Conservation (phyloP, 2,329 filamentous ascomycete genomes). For the Aspergillaceae sp. region DNA sequence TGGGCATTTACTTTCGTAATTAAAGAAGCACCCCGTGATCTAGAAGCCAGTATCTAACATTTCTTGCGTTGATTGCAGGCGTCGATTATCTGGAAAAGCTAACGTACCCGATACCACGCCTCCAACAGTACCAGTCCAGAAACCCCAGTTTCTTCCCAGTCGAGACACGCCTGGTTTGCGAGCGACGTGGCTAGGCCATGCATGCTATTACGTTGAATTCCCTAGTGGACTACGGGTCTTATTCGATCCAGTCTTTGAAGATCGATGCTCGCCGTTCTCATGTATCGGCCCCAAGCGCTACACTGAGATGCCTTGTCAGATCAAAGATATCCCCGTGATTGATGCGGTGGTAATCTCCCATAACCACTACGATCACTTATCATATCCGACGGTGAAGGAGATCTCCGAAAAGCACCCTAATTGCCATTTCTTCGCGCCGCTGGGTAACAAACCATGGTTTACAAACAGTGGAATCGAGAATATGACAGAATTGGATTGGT, state of each 20-base stretch:
- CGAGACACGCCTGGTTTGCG: constrained; percentile 56
- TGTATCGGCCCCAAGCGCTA: constrained; percentile 67
- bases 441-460: constrained; percentile 82
- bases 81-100: constrained; percentile 41
- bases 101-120: constrained; percentile 55
- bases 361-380: constrained; percentile 89
- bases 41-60: not conserved
- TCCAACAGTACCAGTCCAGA: constrained; percentile 58
- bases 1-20: constrained; percentile 11
- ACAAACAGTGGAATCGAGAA: constrained; percentile 58
- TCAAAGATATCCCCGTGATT: constrained; percentile 62
- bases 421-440: constrained; percentile 78
- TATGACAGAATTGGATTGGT: constrained; percentile 90
- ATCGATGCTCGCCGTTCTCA: constrained; percentile 69
- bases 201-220: constrained; percentile 88
- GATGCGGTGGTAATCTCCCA: constrained; percentile 66
- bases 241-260: constrained; percentile 89
- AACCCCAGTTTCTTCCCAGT: constrained; percentile 57
- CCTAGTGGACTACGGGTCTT: constrained; percentile 76
- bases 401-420: constrained; percentile 63
- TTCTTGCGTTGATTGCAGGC: constrained; percentile 12
- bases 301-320: constrained; percentile 65
- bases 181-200: constrained; percentile 91
- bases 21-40: not conserved
- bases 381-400: constrained; percentile 63